Evolutionary conservation across 306 rosid species (phyloP).

Genomic region (Cajanus cajan): DNA sequence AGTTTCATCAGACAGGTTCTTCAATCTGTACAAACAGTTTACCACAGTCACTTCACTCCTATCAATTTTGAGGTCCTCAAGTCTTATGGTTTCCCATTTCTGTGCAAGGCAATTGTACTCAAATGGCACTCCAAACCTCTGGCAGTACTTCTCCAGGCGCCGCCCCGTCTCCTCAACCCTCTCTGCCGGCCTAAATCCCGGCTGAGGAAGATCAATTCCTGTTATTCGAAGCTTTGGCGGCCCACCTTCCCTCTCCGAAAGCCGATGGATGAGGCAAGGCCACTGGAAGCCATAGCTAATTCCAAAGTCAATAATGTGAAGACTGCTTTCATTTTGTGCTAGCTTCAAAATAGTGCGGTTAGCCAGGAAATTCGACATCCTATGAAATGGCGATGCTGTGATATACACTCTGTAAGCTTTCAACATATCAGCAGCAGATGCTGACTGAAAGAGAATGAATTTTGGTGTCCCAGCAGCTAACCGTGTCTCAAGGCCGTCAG

Average conservation of each 20-base stretch:
- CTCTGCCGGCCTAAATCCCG: slow-evolving; percentile 78
- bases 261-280: slow-evolving; percentile 77
- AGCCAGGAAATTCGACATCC: slow-evolving; percentile 60
- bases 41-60: slow-evolving; percentile 54
- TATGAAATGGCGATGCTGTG: slow-evolving; percentile 58
- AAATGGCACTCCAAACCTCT: slow-evolving; percentile 64
- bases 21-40: slow-evolving; percentile 62
- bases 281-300: slow-evolving; percentile 75
- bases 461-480: slow-evolving; percentile 52
- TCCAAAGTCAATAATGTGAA: slow-evolving; percentile 81
- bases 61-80: slow-evolving; percentile 60
- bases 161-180: slow-evolving; percentile 67
- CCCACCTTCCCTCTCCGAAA: slow-evolving; percentile 57
- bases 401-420: slow-evolving; percentile 61
- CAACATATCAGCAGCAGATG: slow-evolving; percentile 55
- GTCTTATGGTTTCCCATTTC: slow-evolving; percentile 63
- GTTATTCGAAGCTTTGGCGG: slow-evolving; percentile 71
- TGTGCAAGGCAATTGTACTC: slow-evolving; percentile 60
- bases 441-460: slow-evolving; percentile 11
- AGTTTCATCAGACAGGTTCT: slow-evolving; percentile 61
- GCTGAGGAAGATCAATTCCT: slow-evolving; percentile 69
- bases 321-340: slow-evolving; percentile 33
- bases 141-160: slow-evolving; percentile 55
- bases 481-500: slow-evolving; percentile 61
- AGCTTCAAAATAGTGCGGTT: slow-evolving; percentile 53